phyloP scores from a whole-genome alignment of 768 basidiomycete species.

The Hygrophoropsis aurantiaca region DNA sequence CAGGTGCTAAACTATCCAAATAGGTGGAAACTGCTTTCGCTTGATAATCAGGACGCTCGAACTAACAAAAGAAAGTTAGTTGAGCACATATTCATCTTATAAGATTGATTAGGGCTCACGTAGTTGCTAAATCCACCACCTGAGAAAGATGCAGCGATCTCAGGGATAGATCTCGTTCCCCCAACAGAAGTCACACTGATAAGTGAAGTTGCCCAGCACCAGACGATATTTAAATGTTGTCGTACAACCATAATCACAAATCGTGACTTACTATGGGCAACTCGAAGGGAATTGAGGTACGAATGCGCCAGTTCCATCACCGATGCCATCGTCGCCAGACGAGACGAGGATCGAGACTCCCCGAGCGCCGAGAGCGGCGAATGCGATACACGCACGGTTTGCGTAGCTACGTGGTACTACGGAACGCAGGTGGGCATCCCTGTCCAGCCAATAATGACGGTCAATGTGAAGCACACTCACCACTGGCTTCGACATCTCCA shows the following conservation, averaged over 20 bases:
- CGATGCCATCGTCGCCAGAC: constrained; percentile 70
- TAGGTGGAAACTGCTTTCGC: constrained; percentile 41
- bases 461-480: constrained; percentile 33
- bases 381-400: constrained; percentile 52
- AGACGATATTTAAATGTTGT: background rate
- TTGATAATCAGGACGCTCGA: constrained; percentile 56
- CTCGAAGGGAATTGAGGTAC: constrained; percentile 60
- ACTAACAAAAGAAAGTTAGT: constrained; percentile 34
- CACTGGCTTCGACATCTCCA: constrained; percentile 70
- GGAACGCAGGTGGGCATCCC: background rate
- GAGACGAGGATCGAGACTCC: constrained; percentile 66
- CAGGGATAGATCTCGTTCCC: constrained; percentile 59
- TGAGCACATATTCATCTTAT: no score
- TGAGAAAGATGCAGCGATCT: constrained; percentile 59
- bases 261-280: constrained; percentile 50
- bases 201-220: background rate
- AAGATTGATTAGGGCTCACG: constrained; percentile 41
- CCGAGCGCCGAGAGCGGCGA: constrained; percentile 69
- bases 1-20: constrained; percentile 43
- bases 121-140: constrained; percentile 76
- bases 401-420: constrained; percentile 61
- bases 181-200: constrained; percentile 71
- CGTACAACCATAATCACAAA: no score
- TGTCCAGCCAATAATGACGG: no score
- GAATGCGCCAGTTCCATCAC: constrained; percentile 63